Percentiles rank a stretch among this genome's conserved stretches.
Conservation (phyloP, 2,329 filamentous ascomycete genomes). For the Botrytis paeoniae region DNA sequence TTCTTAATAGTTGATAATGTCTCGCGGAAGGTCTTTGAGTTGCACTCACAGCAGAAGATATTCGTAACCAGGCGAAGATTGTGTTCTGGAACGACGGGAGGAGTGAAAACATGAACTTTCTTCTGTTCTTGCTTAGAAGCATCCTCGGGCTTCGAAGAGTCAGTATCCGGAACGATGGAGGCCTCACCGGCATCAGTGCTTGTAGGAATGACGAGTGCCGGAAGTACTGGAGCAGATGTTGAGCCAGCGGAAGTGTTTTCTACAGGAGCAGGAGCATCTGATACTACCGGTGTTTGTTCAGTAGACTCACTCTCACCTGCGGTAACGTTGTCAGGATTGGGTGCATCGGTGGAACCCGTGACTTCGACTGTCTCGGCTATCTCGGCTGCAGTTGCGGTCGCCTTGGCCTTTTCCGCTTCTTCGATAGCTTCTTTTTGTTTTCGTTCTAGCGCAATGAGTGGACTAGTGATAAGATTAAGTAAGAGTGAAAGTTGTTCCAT, state of each 20-base stretch:
- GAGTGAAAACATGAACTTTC: conserved; percentile 57
- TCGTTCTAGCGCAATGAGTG: conserved; percentile 76
- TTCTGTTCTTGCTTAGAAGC: conserved; percentile 35
- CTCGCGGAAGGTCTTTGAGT: conserved; percentile 95
- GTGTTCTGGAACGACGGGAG: conserved; percentile 81
- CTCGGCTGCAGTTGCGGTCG: conserved; percentile 27
- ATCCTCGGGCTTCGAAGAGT: conserved; percentile 31
- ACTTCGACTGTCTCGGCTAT: conserved; percentile 30
- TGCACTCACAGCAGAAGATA: conserved; percentile 95
- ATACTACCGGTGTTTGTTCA: conserved; percentile 2
- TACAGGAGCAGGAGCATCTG: background rate
- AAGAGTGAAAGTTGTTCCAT: conserved; percentile 92
- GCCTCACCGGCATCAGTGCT: conserved; percentile 10
- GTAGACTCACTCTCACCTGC: background rate
- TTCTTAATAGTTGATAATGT: conserved; percentile 99
- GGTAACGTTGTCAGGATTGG: conserved; percentile 23
- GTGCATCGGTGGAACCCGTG: background rate
- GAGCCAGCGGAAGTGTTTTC: background rate
- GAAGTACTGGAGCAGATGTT: background rate
- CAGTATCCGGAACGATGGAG: conserved; percentile 12
- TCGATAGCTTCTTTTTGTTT: conserved; percentile 72
- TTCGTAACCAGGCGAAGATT: conserved; percentile 94
- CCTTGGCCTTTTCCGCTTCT: conserved; percentile 46
- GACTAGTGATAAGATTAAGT: conserved; percentile 82
- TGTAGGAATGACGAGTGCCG: conserved; percentile 1